Evolutionary conservation across 2,329 filamentous ascomycete species (phyloP), one percentile per base, ranked within the genome.

Genomic region (Westerdykella sp.): DNA sequence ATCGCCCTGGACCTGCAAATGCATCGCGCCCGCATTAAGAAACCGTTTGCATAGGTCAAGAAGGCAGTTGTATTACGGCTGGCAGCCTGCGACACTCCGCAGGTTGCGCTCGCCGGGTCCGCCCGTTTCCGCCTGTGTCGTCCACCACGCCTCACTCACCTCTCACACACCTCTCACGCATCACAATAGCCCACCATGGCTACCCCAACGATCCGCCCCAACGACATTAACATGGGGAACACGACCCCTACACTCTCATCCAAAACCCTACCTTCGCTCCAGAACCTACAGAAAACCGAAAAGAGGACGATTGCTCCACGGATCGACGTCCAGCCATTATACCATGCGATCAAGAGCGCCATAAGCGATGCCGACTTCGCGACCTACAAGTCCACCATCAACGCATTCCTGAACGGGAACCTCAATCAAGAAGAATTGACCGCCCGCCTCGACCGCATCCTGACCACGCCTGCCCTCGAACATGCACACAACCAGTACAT

Each of bases 401-500:
- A 72, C 35, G 67, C 73, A 13, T 83, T 82, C 56, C 66, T 81
- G 36, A 32, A n/a, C 55, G 79, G 79, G 72, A 58, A 75, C 73
- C 70, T 81, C 44, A 81, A 80, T 60, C 79, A 82, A 57, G 73
- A 73, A 49, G 80, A 84, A 65, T 72, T 83, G 51, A 69, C 72
- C 42, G 73, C 73, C 56, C 73, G 74, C 46, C 73, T 81, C 40
- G 70, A 76, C 53, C 72, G 73, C 48, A 73, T 81, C 50, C 70
- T 83, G 49, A 73, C 69, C 37, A 72, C 77, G 39, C 68, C 75
- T 6, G 71, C 72, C 45, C 73, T 68, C 21, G 74, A 77, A 57
- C 76, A 79, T 52, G 72, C 81, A 6, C 80, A 84, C 63, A 84
- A 84, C 55, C 75, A 77, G 37, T 73, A 83, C 34, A 62, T 83